A percentile compares a stretch with the other conserved stretches of the same genome.
Conservation (phyloP, 2,329 filamentous ascomycete genomes). For the Chalaropsis ovoidea region DNA sequence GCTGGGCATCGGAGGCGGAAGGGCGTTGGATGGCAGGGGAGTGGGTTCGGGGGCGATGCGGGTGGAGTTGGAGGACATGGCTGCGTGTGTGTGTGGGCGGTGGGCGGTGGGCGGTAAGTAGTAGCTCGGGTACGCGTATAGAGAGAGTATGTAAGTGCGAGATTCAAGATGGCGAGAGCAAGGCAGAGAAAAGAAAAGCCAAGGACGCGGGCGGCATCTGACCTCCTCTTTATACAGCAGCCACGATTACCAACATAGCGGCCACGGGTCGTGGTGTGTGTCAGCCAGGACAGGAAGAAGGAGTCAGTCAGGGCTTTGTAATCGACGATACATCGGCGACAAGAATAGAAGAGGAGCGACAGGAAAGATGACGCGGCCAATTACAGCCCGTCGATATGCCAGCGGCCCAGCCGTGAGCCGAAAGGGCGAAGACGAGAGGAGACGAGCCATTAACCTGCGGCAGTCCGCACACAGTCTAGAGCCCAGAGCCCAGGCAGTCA, state of each 20-base stretch:
- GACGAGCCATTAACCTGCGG: no score
- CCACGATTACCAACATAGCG: background rate
- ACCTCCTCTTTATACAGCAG: background rate
- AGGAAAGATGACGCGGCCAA: slow-evolving; percentile 5
- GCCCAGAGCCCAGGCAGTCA: no score
- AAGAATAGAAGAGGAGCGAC: background rate
- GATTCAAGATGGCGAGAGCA: background rate
- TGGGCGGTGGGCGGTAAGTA: background rate
- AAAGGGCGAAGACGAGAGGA: no score
- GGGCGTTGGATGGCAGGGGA: background rate
- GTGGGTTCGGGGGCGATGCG: background rate
- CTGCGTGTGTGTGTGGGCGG: background rate
- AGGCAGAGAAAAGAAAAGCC: background rate
- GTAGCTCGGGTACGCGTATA: background rate
- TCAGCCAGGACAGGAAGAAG: no score
- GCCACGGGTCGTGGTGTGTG: background rate
- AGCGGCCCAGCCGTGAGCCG: background rate
- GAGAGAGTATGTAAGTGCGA: background rate
- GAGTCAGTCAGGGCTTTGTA: background rate
- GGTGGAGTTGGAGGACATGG: background rate
- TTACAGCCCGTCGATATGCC: background rate
- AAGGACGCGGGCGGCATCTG: background rate
- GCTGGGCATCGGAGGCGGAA: background rate
- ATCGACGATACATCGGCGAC: background rate
- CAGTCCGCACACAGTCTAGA: no score